Conservation (phyloP, 225 moss, liverwort and hornwort species). For the Pleurozium schreberi region DNA sequence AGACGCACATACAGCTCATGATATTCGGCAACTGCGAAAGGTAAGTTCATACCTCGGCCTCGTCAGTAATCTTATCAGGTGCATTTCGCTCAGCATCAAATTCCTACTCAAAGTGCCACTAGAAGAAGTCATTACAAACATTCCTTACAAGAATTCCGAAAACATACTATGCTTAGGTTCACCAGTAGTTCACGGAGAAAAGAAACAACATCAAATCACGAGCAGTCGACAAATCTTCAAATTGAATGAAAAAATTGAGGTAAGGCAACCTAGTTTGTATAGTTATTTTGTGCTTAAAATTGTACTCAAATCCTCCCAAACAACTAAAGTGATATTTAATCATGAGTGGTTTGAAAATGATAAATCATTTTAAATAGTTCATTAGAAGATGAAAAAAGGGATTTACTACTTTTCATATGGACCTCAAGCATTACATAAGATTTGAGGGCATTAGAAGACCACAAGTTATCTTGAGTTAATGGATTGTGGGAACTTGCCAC, state of each 20-base stretch:
- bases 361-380: too few species aligned
- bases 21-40: neutral
- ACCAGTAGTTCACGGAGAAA: neutral
- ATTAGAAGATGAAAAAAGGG: too few species aligned
- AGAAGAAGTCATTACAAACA: neutral
- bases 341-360: too few species aligned
- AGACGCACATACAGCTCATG: neutral
- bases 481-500: too few species aligned
- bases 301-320: too few species aligned
- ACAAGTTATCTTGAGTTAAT: too few species aligned
- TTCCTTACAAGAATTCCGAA: neutral
- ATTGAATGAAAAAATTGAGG: neutral
- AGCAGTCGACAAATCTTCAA: neutral
- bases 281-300: too few species aligned
- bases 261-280: too few species aligned
- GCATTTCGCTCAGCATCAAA: slow-evolving; percentile 28
- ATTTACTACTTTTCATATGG: too few species aligned
- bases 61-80: slow-evolving; percentile 4
- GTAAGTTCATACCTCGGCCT: slow-evolving; percentile 1
- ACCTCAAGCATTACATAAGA: too few species aligned
- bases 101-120: slow-evolving; percentile 12
- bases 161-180: neutral
- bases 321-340: too few species aligned
- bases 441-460: too few species aligned
- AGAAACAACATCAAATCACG: neutral